Base-by-base conservation (phyloP, 2,329 filamentous ascomycete species). In the Aspergillus flavus region DNA sequence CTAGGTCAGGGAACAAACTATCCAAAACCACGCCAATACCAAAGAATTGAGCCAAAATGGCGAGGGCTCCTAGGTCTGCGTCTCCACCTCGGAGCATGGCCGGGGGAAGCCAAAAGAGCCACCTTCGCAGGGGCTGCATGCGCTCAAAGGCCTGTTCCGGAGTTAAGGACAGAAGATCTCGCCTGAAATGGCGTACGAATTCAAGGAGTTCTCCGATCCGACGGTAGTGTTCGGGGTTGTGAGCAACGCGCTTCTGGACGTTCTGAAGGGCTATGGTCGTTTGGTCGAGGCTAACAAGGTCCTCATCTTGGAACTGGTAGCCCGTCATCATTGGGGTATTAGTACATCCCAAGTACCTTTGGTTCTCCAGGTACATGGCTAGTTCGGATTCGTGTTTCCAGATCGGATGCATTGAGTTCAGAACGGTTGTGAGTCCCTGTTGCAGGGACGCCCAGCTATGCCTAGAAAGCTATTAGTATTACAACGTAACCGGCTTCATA, bases 91-190 rank as follows among this genome's bases (percentile, higher is more conserved):
- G 90, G 30, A 97, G 85, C 71, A 94, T 90, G 68, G 89, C 88
- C 39, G 97, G 89, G 0, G 95, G 95, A 61, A 97, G 87, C 93
- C 94, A 98, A 80, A 98, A 97, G 19, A 98, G 86, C 93, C 94
- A 97, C 70, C 92, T 91, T 61, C 94, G 87, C 63, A 99, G 85
- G 11, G 92, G 90, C 67, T 96, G 94, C 12, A 98, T 87, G 67
- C 94, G 91, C 72, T 93, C 91, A 75, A 97, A 98, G 73, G 96
- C 92, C 74, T 96, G 89, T 66, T 92, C 90, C 28, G 93, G 88
- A 28, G 89, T 87, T 67, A 91, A 85, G 14, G 85, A 85, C 5
- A 89, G 87, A 73, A 88, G 87, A 68, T 92, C 88, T 75, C 91
- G 88, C 73, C 88, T 88, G 62, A 91, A 85, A 48, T 89, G 86